Conservation (phyloP, 495 filamentous ascomycete species). For the Oleoguttula mirabilis region DNA sequence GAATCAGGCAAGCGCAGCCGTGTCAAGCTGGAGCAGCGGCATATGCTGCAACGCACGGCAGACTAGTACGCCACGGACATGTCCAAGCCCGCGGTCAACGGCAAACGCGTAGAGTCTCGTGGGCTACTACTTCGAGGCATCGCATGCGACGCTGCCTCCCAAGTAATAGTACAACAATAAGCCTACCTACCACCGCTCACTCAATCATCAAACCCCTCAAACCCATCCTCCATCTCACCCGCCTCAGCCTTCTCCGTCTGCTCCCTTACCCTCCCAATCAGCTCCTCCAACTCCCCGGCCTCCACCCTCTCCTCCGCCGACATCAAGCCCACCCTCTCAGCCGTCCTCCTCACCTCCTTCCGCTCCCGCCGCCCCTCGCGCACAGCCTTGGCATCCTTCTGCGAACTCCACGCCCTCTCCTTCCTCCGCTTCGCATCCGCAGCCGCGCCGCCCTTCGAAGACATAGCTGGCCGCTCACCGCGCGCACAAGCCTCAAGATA, state of each 20-base stretch:
- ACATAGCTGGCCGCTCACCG: conserved; percentile 21
- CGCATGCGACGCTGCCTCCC: too few species aligned
- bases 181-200: too few species aligned
- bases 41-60: too few species aligned
- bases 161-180: too few species aligned
- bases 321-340: conserved; percentile 55
- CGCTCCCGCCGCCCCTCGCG: conserved; percentile 58
- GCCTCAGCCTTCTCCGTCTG: conserved; percentile 30
- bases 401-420: conserved; percentile 69
- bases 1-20: too few species aligned
- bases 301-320: conserved; percentile 60
- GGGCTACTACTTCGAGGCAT: too few species aligned
- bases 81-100: too few species aligned
- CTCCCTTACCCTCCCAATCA: conserved; percentile 60
- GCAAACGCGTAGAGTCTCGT: too few species aligned
- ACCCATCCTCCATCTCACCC: conserved; percentile 27
- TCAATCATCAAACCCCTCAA: conserved; percentile 23
- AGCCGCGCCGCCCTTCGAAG: conserved; percentile 15
- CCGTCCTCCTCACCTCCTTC: conserved; percentile 60
- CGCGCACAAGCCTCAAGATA: conserved; percentile 33
- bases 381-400: conserved; percentile 56
- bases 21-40: too few species aligned
- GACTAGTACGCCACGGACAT: too few species aligned
- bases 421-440: conserved; percentile 40
- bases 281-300: conserved; percentile 53